These are phyloP conservation scores for Didymella pomorum DNA, from an alignment of 2,329 filamentous ascomycete species.

Conservation along the genomic window DNA sequence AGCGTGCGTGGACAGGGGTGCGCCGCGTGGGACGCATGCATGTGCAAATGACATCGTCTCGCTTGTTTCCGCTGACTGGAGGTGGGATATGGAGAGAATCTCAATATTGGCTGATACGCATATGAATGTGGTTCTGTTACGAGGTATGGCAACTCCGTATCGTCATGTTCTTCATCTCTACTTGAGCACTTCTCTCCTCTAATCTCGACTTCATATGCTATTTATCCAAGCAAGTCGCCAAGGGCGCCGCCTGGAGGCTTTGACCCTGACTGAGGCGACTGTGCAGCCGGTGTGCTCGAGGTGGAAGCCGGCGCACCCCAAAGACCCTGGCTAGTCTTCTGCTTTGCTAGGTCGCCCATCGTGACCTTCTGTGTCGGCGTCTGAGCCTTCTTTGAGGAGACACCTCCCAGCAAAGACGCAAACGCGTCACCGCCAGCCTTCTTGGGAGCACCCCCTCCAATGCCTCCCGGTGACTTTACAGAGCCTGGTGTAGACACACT, in stretches of 20 bases:
- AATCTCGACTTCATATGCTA: not conserved
- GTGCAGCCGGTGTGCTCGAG: constrained; percentile 42
- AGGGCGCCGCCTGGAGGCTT: constrained; percentile 48
- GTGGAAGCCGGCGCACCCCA: constrained; percentile 76
- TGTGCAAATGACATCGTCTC: not conserved
- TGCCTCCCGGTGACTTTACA: constrained; percentile 48
- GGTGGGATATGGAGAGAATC: not conserved
- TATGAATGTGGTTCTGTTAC: not conserved
- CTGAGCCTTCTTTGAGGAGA: constrained; percentile 75
- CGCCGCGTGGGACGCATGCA: not conserved
- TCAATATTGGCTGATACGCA: not conserved
- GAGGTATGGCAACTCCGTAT: not conserved
- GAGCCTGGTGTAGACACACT: constrained; percentile 52
- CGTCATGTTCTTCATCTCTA: constrained; percentile 7
- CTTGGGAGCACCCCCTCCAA: constrained; percentile 52
- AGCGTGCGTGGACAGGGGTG: not conserved
- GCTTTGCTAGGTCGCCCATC: constrained; percentile 94
- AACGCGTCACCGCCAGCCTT: constrained; percentile 81
- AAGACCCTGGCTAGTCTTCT: constrained; percentile 92
- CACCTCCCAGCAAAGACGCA: constrained; percentile 82
- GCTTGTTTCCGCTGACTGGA: not conserved
- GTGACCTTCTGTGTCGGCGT: constrained; percentile 72
- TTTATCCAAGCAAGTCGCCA: constrained; percentile 47
- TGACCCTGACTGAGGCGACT: constrained; percentile 38
- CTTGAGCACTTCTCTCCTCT: not conserved